These are phyloP conservation scores for Avena sativa DNA, from an alignment of 176 grass and related monocot genomes.

Conservation along the genomic window DNA sequence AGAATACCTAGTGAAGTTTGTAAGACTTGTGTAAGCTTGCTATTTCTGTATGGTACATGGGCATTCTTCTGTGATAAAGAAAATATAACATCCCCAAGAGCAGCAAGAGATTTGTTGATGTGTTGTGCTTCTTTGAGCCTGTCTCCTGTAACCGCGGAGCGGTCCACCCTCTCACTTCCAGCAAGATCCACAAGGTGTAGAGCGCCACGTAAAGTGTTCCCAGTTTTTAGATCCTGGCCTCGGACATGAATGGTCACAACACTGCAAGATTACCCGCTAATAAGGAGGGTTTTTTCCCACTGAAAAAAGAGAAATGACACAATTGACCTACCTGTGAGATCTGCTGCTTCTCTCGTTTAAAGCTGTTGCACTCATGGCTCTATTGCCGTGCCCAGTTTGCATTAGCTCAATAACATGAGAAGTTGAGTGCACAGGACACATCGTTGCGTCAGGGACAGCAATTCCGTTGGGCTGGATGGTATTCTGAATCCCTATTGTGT, in stretches of 20 bases:
- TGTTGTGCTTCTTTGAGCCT: slow-evolving; percentile 93
- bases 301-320: slow-evolving; percentile 24
- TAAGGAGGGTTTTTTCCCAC: slow-evolving; percentile 20
- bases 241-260: slow-evolving; percentile 79
- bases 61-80: slow-evolving; percentile 74
- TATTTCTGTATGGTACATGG: slow-evolving; percentile 86
- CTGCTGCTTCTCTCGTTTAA: slow-evolving; percentile 94
- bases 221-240: slow-evolving; percentile 67
- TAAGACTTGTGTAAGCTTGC: slow-evolving; percentile 93
- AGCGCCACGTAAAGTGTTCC: slow-evolving; percentile 60
- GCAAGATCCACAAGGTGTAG: slow-evolving; percentile 93
- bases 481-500: slow-evolving; percentile 80
- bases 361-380: slow-evolving; percentile 83
- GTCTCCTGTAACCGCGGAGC: slow-evolving; percentile 76
- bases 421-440: slow-evolving; percentile 77
- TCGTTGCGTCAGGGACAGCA: slow-evolving; percentile 81
- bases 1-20: slow-evolving; percentile 79
- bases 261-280: slow-evolving; percentile 49
- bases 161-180: slow-evolving; percentile 84
- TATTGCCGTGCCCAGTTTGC: slow-evolving; percentile 73
- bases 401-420: slow-evolving; percentile 84
- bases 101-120: slow-evolving; percentile 87
- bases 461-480: slow-evolving; percentile 74
- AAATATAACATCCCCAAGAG: slow-evolving; percentile 91
- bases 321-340: slow-evolving; percentile 73